Base-by-base conservation (phyloP, 1,284 basidiomycete genomes). In the Marasmius tenuissimus region DNA sequence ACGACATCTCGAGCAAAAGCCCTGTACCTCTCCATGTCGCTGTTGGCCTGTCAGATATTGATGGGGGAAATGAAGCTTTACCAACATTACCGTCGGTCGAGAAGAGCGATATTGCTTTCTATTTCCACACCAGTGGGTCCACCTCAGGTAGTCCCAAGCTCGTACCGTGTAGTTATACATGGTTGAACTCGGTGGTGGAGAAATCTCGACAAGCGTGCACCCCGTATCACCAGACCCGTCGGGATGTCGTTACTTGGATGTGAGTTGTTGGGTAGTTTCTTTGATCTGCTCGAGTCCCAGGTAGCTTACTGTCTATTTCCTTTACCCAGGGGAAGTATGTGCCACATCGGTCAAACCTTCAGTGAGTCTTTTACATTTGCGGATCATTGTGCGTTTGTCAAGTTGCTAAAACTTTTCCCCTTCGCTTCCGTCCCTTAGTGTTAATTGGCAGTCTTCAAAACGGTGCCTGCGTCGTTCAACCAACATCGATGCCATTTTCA, bases 81-180 rank as follows among this genome's bases (percentile, higher is more conserved):
- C 83, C 85, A 20, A 73, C 75, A 18, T 76, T 86, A 51, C 73
- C 75, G 63, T 62, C 70, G 33, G 71, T 73, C 27, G 68, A 71
- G 53, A 70, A 73, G 55, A 76, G 78, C 55, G 81, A 86, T 65
- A 75, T 76, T 8, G 79, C 82, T 34, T 88, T 90, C 77, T 79
- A 89, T 61, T 89, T 90, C 77, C 88, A 91, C 70, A 91, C 89
- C 22, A 87, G 85, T 59, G 88, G 88, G n/a, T 89, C 88, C 39
- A 91, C 89, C 22, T 90, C 88, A 39, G 88, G 88, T 57, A 85
- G 82, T 66, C 88, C 88, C 2, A 91, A 90, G 67, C 83, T 91
- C 39, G 85, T 91, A 0, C 87, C 86, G 11, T 85, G 85, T 71
- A 87, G 74, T 68, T 84, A 83, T 66, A 76, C 75, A 40, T 91